Evolutionary conservation across 2,329 filamentous ascomycete genomes (phyloP).

Genomic region (Exserohilum turcica): DNA sequence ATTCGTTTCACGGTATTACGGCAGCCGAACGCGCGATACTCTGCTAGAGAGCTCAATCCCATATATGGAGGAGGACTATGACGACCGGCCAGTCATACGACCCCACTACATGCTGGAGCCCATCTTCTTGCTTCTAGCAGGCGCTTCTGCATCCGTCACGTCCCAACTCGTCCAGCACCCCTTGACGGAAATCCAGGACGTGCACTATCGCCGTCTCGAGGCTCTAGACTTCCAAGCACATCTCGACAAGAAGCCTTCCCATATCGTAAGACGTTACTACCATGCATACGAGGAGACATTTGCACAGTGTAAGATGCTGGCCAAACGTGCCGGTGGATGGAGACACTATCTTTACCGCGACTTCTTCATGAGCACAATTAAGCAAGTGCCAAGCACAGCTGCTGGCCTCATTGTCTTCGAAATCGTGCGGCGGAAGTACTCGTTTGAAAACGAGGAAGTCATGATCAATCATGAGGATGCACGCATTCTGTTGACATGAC

Average conservation of each 20-base stretch:
- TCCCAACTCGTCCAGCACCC: slow-evolving; percentile 76
- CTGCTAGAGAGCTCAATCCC: slow-evolving; percentile 31
- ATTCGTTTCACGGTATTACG: slow-evolving; percentile 73
- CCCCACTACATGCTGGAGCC: slow-evolving; percentile 79
- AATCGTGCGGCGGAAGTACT: slow-evolving; percentile 74
- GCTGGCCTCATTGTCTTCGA: slow-evolving; percentile 81
- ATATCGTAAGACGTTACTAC: slow-evolving; percentile 66
- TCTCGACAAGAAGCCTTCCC: slow-evolving; percentile 33
- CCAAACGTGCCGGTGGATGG: slow-evolving; percentile 63
- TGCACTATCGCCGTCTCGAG: slow-evolving; percentile 75
- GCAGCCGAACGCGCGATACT: slow-evolving; percentile 42
- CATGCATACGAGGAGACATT: slow-evolving; percentile 73
- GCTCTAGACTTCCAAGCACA: slow-evolving; percentile 67
- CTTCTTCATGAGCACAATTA: slow-evolving; percentile 73
- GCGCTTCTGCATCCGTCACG: slow-evolving; percentile 68
- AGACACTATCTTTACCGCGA: slow-evolving; percentile 70
- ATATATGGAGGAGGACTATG: slow-evolving; percentile 28
- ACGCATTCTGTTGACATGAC: slow-evolving; percentile 65
- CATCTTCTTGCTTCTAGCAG: slow-evolving; percentile 70
- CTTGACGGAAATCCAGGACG: slow-evolving; percentile 70
- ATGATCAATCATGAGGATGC: slow-evolving; percentile 66
- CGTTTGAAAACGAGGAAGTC: slow-evolving; percentile 62
- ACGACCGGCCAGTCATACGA: slow-evolving; percentile 60
- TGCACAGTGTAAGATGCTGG: slow-evolving; percentile 63
- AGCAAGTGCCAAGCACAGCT: slow-evolving; percentile 77